Evolutionary conservation across 768 basidiomycete species (phyloP).

Genomic region (Leucocoprinus birnbaumii): DNA sequence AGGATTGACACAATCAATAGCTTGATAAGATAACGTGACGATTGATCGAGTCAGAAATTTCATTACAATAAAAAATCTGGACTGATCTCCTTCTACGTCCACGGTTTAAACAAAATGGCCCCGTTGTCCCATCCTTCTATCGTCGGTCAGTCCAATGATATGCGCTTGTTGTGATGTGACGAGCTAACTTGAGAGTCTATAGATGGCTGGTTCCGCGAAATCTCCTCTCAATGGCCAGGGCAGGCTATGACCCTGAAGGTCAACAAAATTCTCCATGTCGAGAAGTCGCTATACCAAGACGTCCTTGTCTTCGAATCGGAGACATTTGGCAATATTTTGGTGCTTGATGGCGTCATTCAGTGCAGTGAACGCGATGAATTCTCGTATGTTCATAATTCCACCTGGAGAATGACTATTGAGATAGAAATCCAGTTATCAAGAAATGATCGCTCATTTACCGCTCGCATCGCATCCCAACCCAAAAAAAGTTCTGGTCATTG

Average conservation of each 20-base stretch:
- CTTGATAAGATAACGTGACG: conserved; percentile 1
- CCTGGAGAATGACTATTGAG: background rate
- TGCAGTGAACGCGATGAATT: conserved; percentile 99
- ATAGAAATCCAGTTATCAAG: conserved; percentile 71
- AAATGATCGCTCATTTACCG: conserved; percentile 99
- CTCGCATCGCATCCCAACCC: conserved; percentile 95
- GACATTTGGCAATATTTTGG: conserved; percentile 95
- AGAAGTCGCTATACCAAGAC: conserved; percentile 93
- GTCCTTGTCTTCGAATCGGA: conserved; percentile 96
- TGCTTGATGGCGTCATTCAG: conserved; percentile 94
- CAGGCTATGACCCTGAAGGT: conserved; percentile 98
- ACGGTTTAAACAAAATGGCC: conserved; percentile 35
- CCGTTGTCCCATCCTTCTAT: conserved; percentile 56
- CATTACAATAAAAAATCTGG: background rate
- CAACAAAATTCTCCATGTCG: conserved; percentile 90
- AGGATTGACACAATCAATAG: too few relatives aligned
- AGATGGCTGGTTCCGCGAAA: conserved; percentile 97
- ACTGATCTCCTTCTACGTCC: background rate
- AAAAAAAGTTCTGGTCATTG: conserved; percentile 93
- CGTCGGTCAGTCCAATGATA: conserved; percentile 31
- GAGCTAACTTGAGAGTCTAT: background rate
- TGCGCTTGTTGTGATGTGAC: background rate
- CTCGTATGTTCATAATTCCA: conserved; percentile 57
- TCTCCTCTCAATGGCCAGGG: conserved; percentile 94
- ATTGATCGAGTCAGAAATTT: background rate